Conservation (phyloP, 768 basidiomycete species). For the Boletus coccyginus region DNA sequence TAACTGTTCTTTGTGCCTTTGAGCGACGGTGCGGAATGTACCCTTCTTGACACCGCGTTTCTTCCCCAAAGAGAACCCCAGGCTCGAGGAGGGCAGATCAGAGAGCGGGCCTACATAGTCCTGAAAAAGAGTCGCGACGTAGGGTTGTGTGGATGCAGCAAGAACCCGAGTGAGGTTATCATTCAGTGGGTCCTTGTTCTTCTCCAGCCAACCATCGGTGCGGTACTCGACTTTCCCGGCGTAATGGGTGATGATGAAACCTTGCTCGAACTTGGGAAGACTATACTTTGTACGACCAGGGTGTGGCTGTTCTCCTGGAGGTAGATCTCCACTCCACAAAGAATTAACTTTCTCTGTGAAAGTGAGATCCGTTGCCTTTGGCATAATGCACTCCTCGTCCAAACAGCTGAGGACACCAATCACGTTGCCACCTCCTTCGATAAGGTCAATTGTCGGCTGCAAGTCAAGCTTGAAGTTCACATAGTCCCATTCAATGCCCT, state of each 20-base stretch:
- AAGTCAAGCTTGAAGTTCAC: slow-evolving; percentile 97
- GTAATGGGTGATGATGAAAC: slow-evolving; percentile 94
- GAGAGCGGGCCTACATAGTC: slow-evolving; percentile 61
- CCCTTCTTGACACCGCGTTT: slow-evolving; percentile 87
- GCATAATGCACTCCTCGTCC: slow-evolving; percentile 99
- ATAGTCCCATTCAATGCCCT: slow-evolving; percentile 97
- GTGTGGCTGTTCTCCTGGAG: slow-evolving; percentile 50
- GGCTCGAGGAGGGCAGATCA: slow-evolving; percentile 33
- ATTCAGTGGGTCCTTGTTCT: slow-evolving; percentile 99
- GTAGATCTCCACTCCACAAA: slow-evolving; percentile 57
- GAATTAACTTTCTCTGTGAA: slow-evolving; percentile 90
- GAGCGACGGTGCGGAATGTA: slow-evolving; percentile 93
- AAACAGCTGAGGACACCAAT: slow-evolving; percentile 92
- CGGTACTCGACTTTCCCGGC: slow-evolving; percentile 96
- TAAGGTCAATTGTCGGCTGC: slow-evolving; percentile 97
- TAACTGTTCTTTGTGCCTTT: slow-evolving; percentile 95
- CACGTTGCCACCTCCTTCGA: slow-evolving; percentile 67
- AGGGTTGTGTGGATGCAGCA: slow-evolving; percentile 76
- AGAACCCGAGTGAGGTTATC: slow-evolving; percentile 92
- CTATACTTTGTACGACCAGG: slow-evolving; percentile 83
- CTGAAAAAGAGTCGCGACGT: slow-evolving; percentile 78
- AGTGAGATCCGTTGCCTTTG: slow-evolving; percentile 92
- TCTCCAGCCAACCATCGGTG: slow-evolving; percentile 96
- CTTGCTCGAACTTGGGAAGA: slow-evolving; percentile 85
- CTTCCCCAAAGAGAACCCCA: slow-evolving; percentile 46